Percentiles rank a stretch among this genome's conserved stretches.
phyloP scores from a whole-genome alignment of 208 protist species.

The Leishmania amazonensis region DNA sequence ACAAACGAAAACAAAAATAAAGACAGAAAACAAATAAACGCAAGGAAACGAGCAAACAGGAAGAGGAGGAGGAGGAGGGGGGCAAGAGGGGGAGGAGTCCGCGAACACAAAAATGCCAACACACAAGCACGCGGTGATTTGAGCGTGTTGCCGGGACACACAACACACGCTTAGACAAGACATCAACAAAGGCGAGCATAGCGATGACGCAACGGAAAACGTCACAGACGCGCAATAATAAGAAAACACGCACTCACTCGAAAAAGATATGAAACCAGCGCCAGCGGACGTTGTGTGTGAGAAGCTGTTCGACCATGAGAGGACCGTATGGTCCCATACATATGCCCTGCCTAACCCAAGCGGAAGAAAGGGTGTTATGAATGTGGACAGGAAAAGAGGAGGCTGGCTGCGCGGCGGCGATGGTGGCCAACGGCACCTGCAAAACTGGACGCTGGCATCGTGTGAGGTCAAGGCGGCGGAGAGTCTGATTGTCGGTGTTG shows the following conservation, averaged over 20 bases:
- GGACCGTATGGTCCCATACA: background rate
- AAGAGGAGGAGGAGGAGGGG: background rate
- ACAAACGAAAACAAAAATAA: background rate
- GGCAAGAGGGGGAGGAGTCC: background rate
- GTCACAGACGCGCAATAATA: background rate
- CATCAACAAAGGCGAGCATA: background rate
- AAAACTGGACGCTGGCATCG: background rate
- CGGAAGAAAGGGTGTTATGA: background rate
- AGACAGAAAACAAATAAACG: background rate
- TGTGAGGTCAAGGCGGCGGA: background rate
- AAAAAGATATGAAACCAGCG: background rate
- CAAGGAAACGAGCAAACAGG: background rate
- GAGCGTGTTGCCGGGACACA: background rate
- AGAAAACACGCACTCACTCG: constrained; percentile 1
- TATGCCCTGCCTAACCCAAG: background rate
- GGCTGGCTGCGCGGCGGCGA: background rate
- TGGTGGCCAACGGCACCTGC: background rate
- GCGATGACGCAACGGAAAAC: background rate
- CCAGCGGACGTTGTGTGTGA: background rate
- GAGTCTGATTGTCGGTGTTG: background rate
- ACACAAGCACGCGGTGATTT: background rate
- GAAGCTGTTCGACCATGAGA: background rate
- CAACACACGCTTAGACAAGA: background rate
- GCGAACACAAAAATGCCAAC: background rate
- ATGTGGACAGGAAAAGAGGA: background rate